phyloP scores from a whole-genome alignment of 2,329 filamentous ascomycete genomes.

The Pleomassaria siparia region DNA sequence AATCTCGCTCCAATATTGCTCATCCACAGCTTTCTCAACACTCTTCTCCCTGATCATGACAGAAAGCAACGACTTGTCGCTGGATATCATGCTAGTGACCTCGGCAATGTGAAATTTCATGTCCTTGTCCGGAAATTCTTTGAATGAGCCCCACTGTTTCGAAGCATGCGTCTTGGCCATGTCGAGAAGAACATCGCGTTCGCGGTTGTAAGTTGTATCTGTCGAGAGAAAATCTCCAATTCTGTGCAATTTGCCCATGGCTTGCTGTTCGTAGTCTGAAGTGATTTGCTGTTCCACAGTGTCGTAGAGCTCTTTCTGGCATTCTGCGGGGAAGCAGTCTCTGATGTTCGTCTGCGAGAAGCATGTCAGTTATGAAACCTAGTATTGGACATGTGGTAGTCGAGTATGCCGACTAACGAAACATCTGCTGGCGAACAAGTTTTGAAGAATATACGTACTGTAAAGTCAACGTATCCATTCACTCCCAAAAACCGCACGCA shows the following conservation, averaged over 20 bases:
- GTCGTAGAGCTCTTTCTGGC: neutral
- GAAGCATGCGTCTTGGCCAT: constrained; percentile 22
- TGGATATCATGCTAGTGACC: constrained; percentile 13
- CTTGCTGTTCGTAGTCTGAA: neutral
- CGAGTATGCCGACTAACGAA: neutral
- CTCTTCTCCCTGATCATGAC: constrained; percentile 21
- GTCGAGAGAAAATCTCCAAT: constrained; percentile 24
- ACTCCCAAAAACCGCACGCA: constrained; percentile 16
- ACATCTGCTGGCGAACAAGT: neutral
- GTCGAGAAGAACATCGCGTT: constrained; percentile 16
- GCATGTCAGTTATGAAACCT: neutral
- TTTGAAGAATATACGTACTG: constrained; percentile 14
- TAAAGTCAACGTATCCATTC: constrained; percentile 23
- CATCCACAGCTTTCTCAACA: constrained; percentile 22
- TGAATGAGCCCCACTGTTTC: constrained; percentile 26
- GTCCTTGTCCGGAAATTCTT: constrained; percentile 21
- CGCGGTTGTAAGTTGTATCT: constrained; percentile 3
- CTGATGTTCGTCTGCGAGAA: constrained; percentile 3
- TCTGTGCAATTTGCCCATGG: constrained; percentile 5
- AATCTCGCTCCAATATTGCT: constrained; percentile 27
- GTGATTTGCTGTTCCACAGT: constrained; percentile 1
- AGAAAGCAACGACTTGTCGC: constrained; percentile 10
- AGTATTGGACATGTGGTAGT: neutral
- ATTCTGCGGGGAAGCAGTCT: constrained; percentile 5
- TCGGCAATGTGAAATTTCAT: constrained; percentile 25